Evolutionary conservation across 116 monocot species (phyloP).

Genomic region (Cymodocea nodosa): DNA sequence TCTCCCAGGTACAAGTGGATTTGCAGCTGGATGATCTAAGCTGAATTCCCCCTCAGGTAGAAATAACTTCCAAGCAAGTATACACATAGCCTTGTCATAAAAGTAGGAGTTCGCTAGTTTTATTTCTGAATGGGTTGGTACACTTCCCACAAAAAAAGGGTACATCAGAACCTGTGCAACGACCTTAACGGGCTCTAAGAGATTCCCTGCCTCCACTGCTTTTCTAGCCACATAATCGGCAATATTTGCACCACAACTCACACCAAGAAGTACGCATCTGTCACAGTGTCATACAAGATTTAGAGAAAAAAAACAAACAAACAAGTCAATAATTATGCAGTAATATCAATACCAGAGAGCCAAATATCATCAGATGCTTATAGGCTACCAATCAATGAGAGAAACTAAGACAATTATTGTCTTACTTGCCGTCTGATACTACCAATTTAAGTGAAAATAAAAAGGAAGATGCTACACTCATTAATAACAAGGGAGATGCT

Average conservation of each 20-base stretch:
- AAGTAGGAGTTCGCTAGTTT: constrained; percentile 88
- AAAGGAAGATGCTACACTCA: too few species aligned
- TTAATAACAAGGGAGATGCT: too few species aligned
- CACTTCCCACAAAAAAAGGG: constrained; percentile 72
- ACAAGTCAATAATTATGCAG: neutral
- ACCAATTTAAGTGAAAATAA: too few species aligned
- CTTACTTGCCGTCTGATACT: too few species aligned
- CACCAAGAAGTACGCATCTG: constrained; percentile 88
- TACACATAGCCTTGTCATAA: constrained; percentile 71
- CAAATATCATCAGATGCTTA: too few species aligned
- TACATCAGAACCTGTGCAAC: constrained; percentile 91
- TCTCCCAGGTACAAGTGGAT: constrained; percentile 55
- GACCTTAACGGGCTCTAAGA: constrained; percentile 74
- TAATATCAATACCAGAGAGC: too few species aligned
- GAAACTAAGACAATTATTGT: too few species aligned
- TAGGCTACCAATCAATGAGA: too few species aligned
- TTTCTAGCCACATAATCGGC: constrained; percentile 77
- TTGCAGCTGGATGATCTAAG: constrained; percentile 83
- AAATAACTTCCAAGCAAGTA: constrained; percentile 75
- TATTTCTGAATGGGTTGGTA: constrained; percentile 79
- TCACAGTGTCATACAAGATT: neutral
- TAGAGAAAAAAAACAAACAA: neutral
- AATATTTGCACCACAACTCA: constrained; percentile 82
- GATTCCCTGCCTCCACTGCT: constrained; percentile 46
- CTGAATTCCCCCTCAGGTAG: constrained; percentile 64